Conservation (phyloP, 768 basidiomycete genomes). For the Dioszegia hungarica region DNA sequence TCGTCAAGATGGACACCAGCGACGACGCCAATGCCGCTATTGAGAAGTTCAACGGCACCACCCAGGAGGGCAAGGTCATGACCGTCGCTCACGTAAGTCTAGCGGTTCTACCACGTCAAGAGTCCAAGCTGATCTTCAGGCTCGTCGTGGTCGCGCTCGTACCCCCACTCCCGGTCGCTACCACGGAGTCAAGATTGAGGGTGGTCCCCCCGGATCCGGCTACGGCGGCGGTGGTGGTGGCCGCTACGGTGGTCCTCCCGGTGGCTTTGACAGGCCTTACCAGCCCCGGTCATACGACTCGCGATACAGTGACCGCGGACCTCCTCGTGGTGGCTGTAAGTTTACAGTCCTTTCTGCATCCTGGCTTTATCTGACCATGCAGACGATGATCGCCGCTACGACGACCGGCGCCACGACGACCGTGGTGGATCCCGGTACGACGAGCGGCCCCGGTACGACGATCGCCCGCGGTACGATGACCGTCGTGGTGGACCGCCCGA, state of each 20-base stretch:
- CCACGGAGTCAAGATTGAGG: constrained; percentile 47
- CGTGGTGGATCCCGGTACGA: constrained; percentile 41
- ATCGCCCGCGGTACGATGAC: constrained; percentile 53
- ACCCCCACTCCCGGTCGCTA: constrained; percentile 84
- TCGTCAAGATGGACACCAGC: constrained; percentile 74
- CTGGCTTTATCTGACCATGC: background rate
- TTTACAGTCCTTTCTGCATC: background rate
- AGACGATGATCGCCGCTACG: constrained; percentile 54
- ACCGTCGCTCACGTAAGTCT: constrained; percentile 66
- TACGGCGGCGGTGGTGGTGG: constrained; percentile 21
- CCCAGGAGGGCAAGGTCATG: constrained; percentile 78
- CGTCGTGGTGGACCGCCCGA: constrained; percentile 48
- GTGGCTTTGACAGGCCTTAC: constrained; percentile 66
- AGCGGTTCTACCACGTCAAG: background rate
- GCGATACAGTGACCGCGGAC: constrained; percentile 65
- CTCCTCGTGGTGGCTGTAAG: constrained; percentile 50
- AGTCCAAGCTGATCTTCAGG: constrained; percentile 27
- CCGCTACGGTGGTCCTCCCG: constrained; percentile 11
- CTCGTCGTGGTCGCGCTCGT: constrained; percentile 47
- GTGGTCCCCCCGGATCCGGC: constrained; percentile 62
- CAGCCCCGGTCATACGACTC: constrained; percentile 88
- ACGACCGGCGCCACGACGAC: constrained; percentile 55
- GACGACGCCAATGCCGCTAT: constrained; percentile 93
- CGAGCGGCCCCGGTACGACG: constrained; percentile 49
- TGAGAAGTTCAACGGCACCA: constrained; percentile 72